Percentiles rank a stretch among this genome's conserved stretches.
Evolutionary conservation across 2,329 filamentous ascomycete genomes (phyloP).

Genomic region (Fusarium poae): DNA sequence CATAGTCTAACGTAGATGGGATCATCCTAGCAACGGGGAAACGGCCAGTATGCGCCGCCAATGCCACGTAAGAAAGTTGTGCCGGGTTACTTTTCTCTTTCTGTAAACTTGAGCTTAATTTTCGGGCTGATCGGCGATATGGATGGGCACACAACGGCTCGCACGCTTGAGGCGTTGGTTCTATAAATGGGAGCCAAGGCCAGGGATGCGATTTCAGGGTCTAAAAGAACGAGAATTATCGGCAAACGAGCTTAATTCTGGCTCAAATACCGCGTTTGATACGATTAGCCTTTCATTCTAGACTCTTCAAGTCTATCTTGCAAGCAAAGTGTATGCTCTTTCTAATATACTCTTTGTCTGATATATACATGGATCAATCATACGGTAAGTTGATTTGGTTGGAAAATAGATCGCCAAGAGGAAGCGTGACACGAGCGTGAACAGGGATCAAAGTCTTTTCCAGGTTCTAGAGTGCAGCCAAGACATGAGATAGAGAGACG

Average conservation of each 20-base stretch:
- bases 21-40: slow-evolving; percentile 37
- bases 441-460: slow-evolving; percentile 28
- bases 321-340: slow-evolving; percentile 7
- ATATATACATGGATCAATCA: slow-evolving; percentile 8
- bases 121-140: slow-evolving; percentile 14
- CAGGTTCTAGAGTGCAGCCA: slow-evolving; percentile 17
- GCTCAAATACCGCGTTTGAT: background rate
- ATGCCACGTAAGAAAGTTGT: slow-evolving; percentile 37
- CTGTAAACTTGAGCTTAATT: slow-evolving; percentile 17
- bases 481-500: background rate
- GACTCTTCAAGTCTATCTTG: slow-evolving; percentile 8
- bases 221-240: background rate
- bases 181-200: slow-evolving; percentile 44
- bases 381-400: background rate
- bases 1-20: slow-evolving; percentile 9
- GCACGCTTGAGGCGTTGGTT: slow-evolving; percentile 24
- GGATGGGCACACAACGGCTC: slow-evolving; percentile 24
- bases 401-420: slow-evolving; percentile 31
- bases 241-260: slow-evolving; percentile 17
- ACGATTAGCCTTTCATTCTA: slow-evolving; percentile 1
- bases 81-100: slow-evolving; percentile 10
- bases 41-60: slow-evolving; percentile 38
- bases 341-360: slow-evolving; percentile 5
- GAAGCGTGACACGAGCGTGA: slow-evolving; percentile 13
- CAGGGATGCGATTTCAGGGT: slow-evolving; percentile 5